Evolutionary conservation across 371 early-diverging fungal species (phyloP), one percentile per base, ranked within the genome.

Genomic region (Syncephalastrum contaminatum): DNA sequence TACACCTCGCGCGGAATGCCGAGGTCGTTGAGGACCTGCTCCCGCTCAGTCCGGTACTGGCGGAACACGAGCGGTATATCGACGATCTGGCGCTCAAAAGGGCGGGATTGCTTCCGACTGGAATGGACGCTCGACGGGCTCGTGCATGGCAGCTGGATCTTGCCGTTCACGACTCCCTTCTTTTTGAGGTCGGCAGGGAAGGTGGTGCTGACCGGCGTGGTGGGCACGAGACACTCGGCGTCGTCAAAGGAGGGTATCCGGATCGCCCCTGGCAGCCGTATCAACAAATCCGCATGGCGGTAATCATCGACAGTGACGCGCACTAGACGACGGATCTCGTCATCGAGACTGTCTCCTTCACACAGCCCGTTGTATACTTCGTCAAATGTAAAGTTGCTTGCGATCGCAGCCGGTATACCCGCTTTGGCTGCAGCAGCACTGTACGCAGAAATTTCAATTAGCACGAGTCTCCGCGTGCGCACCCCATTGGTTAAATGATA

Each of bases 301-400:
- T 89, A 91, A 57, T 87, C 82, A 5, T 60, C 58, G 30, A 81
- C 54, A 2, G 85, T 75, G 18, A 70, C 64, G 7, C 72, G 54
- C 39, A 83, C 78, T 67, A 82, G 63, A 3, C 66, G 51, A 12
- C 67, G 60, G 21, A 82, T 84, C 44, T 83, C 79, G 43, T 78
- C 58, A 56, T 82, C 78, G 25, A 79, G 48, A 1, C 58, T 66
- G 50, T 86, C 86, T 3, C 82, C 81, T 49, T 82, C 83, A 18
- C 82, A 69, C n/a, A 83, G 60, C 22, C 80, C 83, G 0, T 70
- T 72, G 54, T 86, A 88, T 0, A 91, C 87, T 58, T 86, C 85
- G 42, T 91, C 91, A 64, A 89, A 91, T 1, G 89, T 85, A 52
- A 91, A 91, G 55, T 91, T 91, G 27, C 88, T 85, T n/a, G 88